Conservation (phyloP, 2,329 filamentous ascomycete species). For the Alternaria tenuissima region DNA sequence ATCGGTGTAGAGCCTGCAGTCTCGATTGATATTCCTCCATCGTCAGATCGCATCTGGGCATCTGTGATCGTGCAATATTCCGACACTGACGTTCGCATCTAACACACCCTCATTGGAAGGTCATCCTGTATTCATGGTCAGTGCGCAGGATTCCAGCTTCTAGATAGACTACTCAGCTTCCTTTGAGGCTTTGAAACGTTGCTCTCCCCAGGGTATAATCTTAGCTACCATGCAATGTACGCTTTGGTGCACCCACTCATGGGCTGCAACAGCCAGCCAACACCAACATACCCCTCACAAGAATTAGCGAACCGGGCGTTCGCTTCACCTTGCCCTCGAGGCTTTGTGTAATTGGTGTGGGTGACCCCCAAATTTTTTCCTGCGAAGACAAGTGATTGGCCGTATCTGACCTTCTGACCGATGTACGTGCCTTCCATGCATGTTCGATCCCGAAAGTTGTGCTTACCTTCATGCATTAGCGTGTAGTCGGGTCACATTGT, state of each 20-base stretch:
- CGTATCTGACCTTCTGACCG: background rate
- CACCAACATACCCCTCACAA: background rate
- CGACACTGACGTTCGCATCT: slow-evolving; percentile 6
- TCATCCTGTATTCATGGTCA: background rate
- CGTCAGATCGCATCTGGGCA: background rate
- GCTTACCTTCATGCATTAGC: background rate
- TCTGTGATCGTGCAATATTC: slow-evolving; percentile 6
- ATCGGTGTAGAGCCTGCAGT: background rate
- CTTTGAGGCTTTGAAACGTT: background rate
- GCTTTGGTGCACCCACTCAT: background rate
- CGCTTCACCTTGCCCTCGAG: background rate
- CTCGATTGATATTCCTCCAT: background rate
- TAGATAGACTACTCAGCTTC: background rate
- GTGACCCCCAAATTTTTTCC: background rate
- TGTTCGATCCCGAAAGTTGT: background rate
- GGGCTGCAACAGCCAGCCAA: background rate
- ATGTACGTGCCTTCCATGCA: slow-evolving; percentile 10
- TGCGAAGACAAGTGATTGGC: slow-evolving; percentile 1
- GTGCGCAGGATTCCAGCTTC: background rate
- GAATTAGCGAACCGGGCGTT: slow-evolving; percentile 2
- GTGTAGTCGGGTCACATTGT: slow-evolving; percentile 3
- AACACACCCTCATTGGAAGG: background rate
- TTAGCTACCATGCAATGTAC: background rate
- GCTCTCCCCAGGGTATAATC: background rate
- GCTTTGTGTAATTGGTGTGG: background rate